A percentile compares a stretch with the other conserved stretches of the same genome.
Evolutionary conservation across 306 rosid genomes (phyloP).

Genomic region (Sechiopsis laciniata): DNA sequence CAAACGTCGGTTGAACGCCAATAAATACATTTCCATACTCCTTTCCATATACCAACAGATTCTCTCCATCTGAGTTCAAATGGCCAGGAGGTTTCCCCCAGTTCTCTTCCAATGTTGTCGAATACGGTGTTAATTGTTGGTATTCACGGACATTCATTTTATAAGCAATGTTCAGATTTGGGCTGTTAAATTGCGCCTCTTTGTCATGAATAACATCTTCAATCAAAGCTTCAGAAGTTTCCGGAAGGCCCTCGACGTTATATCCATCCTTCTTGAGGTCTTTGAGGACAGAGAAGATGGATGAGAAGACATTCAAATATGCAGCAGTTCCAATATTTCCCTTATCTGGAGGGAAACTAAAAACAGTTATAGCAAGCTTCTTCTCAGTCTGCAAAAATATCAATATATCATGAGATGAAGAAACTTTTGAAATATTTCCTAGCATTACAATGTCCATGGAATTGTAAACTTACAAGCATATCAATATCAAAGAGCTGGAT

Average conservation of each 20-base stretch:
- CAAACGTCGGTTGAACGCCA: slow-evolving; percentile 95
- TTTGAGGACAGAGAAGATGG: slow-evolving; percentile 80
- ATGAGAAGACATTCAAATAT: slow-evolving; percentile 85
- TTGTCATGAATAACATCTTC: slow-evolving; percentile 91
- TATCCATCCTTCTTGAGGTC: slow-evolving; percentile 80
- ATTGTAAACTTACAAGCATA: neutral
- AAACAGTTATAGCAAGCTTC: slow-evolving; percentile 83
- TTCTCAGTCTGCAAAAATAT: slow-evolving; percentile 59
- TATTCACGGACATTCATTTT: slow-evolving; percentile 88
- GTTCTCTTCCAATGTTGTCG: slow-evolving; percentile 77
- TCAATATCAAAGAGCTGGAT: neutral
- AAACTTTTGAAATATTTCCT: neutral
- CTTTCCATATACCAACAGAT: slow-evolving; percentile 83
- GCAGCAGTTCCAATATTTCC: slow-evolving; percentile 99
- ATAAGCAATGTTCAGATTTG: slow-evolving; percentile 82
- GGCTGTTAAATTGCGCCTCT: slow-evolving; percentile 98
- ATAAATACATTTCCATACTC: slow-evolving; percentile 88
- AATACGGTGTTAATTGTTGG: slow-evolving; percentile 72
- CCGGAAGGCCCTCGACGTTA: slow-evolving; percentile 84
- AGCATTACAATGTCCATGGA: neutral
- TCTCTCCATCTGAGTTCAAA: slow-evolving; percentile 94
- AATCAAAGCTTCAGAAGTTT: slow-evolving; percentile 82
- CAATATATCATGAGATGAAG: neutral
- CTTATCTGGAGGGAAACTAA: slow-evolving; percentile 99
- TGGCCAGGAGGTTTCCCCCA: slow-evolving; percentile 99